These are phyloP conservation scores for Trypanosoma mega DNA, from an alignment of 208 protist genomes.

Conservation along the genomic window DNA sequence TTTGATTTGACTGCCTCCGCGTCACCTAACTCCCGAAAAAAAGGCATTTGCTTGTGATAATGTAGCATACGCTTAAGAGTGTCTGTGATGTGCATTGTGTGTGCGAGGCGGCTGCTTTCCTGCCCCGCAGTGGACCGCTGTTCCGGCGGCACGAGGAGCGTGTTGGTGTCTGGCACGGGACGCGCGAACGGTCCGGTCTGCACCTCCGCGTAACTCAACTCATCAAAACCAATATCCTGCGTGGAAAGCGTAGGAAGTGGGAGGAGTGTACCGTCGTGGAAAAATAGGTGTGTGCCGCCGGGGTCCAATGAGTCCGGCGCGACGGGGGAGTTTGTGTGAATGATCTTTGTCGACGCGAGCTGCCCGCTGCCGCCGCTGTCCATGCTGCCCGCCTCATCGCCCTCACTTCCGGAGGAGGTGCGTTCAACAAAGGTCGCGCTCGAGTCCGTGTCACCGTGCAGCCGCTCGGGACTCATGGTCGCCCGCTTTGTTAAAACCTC, in stretches of 20 bases:
- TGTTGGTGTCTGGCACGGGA: slow-evolving; percentile 18
- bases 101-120: slow-evolving; percentile 21
- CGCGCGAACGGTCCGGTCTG: slow-evolving; percentile 10
- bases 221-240: slow-evolving; percentile 75
- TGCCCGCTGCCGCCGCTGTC: slow-evolving; percentile 4
- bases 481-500: slow-evolving; percentile 49
- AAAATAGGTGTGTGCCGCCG: slow-evolving; percentile 20
- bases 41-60: slow-evolving; percentile 45
- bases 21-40: slow-evolving; percentile 36
- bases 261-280: slow-evolving; percentile 37
- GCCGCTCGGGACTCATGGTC: slow-evolving; percentile 34
- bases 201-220: slow-evolving; percentile 28
- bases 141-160: slow-evolving; percentile 23
- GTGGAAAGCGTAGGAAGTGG: slow-evolving; percentile 58
- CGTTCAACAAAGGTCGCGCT: slow-evolving; percentile 57
- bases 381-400: slow-evolving; percentile 6
- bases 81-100: slow-evolving; percentile 42
- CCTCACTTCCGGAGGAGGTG: slow-evolving; percentile 18
- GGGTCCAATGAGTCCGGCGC: slow-evolving; percentile 15
- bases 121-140: slow-evolving; percentile 16
- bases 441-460: slow-evolving; percentile 37
- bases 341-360: slow-evolving; percentile 11
- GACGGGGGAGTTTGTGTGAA: slow-evolving; percentile 4
- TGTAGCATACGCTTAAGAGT: slow-evolving; percentile 47
- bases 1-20: slow-evolving; percentile 45